A percentile compares a stretch with the other conserved stretches of the same genome.
phyloP scores from a whole-genome alignment of 305 asterid genomes.

The Fraxinus paxiana region DNA sequence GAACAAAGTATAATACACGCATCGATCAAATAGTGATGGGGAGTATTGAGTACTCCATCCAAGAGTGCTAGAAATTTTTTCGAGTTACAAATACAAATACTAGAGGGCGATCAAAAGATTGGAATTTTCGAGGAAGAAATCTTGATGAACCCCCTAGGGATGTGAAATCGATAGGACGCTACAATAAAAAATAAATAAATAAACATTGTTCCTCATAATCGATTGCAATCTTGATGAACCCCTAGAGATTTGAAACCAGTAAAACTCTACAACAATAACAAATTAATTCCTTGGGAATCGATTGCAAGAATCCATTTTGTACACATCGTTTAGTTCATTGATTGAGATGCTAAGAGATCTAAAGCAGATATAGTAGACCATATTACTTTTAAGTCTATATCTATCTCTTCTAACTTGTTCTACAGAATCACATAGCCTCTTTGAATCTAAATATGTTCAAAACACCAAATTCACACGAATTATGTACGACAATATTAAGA shows the following conservation, averaged over 20 bases:
- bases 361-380: background rate
- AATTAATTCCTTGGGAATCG: background rate
- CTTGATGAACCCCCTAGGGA: background rate
- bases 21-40: background rate
- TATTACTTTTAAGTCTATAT: background rate
- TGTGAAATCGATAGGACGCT: background rate
- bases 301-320: background rate
- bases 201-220: background rate
- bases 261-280: background rate
- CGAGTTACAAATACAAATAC: background rate
- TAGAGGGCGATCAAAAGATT: background rate
- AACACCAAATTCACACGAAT: background rate
- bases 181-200: background rate
- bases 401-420: background rate
- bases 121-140: background rate
- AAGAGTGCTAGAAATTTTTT: background rate
- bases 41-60: background rate
- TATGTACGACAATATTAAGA: background rate
- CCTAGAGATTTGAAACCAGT: background rate
- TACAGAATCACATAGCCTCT: background rate
- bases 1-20: background rate
- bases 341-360: background rate
- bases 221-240: background rate
- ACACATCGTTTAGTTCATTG: background rate
- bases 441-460: background rate